Evolutionary conservation across 805 yeast genomes (phyloP), one percentile per base, ranked within the genome.

Genomic region (Saturnispora hagleri): DNA sequence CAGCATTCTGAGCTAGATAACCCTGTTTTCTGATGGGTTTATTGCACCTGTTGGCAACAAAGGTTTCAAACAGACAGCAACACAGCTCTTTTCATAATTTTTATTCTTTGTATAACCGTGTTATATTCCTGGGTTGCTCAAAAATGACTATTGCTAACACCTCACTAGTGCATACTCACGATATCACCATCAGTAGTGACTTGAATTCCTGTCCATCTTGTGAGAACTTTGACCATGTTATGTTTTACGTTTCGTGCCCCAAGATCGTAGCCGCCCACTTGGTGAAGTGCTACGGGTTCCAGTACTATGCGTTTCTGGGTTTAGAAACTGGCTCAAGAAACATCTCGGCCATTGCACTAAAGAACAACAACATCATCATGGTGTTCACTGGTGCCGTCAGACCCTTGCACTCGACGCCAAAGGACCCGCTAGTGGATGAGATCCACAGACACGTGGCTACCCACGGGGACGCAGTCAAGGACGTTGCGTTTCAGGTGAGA

Each of bases 401-500:
- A 20, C 67, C 67, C 1, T 53, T 58, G 28, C 51, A 54, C 41
- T 49, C 41, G 5, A 47, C 46, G 5, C 51, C 58, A 7, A 54
- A 50, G 3, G 50, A 55, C 5, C 56, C 53, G 5, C 13, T 56
- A 7, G 52, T 58, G 20, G 55, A 56, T 17, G 71, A 68, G 28
- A 74, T 81, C 22, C 76, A 73, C 54, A 58, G 64, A 12, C 81
- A 77, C 57, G 66, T 81, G 7, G 59, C 63, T 5, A 63, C 58
- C 5, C 96, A 88, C 64, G 91, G 95, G 1, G 90, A 86, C 61
- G 86, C 88, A 5, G 87, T 87, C n/a, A 79, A 79, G 63, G 93
- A 88, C 60, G 79, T 88, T 10, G 77, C 88, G 0, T 83, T 87
- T 58, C 62, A 61, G n/a, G 91, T 86, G 0, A 69, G 66, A 4